phyloP scores from a whole-genome alignment of 2,329 filamentous ascomycete genomes.

The Lachnellula suecica region DNA sequence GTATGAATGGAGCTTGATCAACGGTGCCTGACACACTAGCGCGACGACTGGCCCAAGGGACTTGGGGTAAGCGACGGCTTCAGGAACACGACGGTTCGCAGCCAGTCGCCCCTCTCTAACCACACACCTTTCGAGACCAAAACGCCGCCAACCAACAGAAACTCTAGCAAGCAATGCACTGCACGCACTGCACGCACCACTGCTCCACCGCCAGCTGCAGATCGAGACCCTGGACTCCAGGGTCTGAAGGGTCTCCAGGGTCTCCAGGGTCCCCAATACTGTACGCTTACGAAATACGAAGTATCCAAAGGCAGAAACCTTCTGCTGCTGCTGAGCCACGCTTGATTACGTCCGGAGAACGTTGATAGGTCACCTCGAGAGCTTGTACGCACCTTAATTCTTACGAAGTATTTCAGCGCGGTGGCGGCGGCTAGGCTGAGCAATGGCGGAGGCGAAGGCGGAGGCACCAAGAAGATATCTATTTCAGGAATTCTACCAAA shows the following conservation, averaged over 20 bases:
- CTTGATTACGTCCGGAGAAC: neutral
- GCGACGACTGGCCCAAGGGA: neutral
- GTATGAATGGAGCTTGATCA: neutral
- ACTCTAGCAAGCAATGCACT: neutral
- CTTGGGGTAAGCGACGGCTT: neutral
- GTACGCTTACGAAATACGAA: too few species aligned
- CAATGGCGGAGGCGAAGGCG: too few species aligned
- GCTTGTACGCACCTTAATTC: too few species aligned
- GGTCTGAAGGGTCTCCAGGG: neutral
- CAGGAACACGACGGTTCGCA: too few species aligned
- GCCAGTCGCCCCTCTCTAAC: neutral
- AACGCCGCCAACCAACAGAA: too few species aligned
- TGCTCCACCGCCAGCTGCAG: neutral
- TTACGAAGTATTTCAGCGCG: too few species aligned
- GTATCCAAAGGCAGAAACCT: too few species aligned
- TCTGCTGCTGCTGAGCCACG: neutral
- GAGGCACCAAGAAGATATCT: too few species aligned
- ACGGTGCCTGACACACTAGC: neutral
- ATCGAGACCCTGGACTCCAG: neutral
- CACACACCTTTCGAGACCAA: too few species aligned
- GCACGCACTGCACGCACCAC: neutral
- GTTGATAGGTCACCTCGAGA: too few species aligned
- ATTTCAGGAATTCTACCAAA: too few species aligned
- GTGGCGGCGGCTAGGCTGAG: too few species aligned
- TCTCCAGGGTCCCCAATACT: neutral